A percentile compares a stretch with the other conserved stretches of the same genome.
Evolutionary conservation across 228 moss, liverwort and hornwort species (phyloP).

Genomic region (Sphagnum fallax): DNA sequence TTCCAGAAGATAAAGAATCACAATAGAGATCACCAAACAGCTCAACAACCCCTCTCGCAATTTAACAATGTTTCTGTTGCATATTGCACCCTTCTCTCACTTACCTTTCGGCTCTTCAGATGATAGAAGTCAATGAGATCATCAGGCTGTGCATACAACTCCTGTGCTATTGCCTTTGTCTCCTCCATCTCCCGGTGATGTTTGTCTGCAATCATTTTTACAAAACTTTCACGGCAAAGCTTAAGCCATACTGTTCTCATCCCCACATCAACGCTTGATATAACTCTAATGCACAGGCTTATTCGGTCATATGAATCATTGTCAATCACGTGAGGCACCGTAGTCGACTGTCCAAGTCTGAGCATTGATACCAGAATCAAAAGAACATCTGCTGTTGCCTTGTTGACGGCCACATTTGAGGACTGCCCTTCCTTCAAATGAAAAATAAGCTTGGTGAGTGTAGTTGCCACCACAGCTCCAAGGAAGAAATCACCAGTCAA

Average conservation of each 20-base stretch:
- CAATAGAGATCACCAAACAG: no score
- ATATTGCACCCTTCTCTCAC: neutral
- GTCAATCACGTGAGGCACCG: constrained; percentile 82
- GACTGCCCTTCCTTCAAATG: constrained; percentile 69
- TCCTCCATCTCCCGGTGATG: constrained; percentile 81
- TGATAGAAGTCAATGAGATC: constrained; percentile 98
- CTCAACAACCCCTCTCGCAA: no score
- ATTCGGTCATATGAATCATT: constrained; percentile 92
- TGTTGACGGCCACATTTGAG: constrained; percentile 41
- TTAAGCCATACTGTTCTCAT: constrained; percentile 89
- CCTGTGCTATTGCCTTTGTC: constrained; percentile 89
- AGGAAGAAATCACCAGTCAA: constrained; percentile 91
- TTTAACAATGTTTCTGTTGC: no score
- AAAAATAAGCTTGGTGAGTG: constrained; percentile 81
- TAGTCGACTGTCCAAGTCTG: constrained; percentile 77
- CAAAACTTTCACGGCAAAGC: constrained; percentile 83
- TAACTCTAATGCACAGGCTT: constrained; percentile 72
- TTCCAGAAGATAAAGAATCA: no score
- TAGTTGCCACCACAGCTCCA: constrained; percentile 82
- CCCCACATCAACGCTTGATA: constrained; percentile 60
- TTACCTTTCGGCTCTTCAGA: constrained; percentile 90
- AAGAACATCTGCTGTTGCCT: constrained; percentile 66
- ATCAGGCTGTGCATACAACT: constrained; percentile 85
- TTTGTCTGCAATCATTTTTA: constrained; percentile 93
- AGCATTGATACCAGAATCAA: constrained; percentile 87